Conservation (phyloP, 352 stramenopile species). For the Phytophthora melonis region DNA sequence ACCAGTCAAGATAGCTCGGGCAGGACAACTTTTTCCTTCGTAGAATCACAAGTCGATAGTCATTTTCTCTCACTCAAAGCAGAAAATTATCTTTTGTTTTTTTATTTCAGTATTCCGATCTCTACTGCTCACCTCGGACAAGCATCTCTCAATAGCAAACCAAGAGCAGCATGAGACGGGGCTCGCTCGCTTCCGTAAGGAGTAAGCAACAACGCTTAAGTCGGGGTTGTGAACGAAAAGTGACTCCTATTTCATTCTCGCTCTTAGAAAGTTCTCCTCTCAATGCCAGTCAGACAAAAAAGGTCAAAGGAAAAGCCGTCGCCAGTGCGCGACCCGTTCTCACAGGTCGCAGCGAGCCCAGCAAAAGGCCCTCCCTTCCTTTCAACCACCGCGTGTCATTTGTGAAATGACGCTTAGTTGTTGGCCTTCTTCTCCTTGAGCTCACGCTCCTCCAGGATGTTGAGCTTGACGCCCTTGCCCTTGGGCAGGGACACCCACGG, state of each 20-base stretch:
- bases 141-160: not conserved
- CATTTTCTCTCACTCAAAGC: not conserved
- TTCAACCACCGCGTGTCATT: constrained; percentile 21
- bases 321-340: constrained; percentile 24
- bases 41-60: constrained; percentile 8
- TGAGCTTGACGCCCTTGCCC: constrained; percentile 99
- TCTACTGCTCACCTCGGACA: not conserved
- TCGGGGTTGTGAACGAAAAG: constrained; percentile 28
- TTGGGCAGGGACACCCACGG: constrained; percentile 97
- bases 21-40: constrained; percentile 58
- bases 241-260: constrained; percentile 45
- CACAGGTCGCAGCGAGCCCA: constrained; percentile 29
- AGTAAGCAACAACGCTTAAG: not conserved
- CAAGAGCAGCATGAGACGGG: too few species aligned
- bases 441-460: constrained; percentile 96
- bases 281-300: constrained; percentile 28
- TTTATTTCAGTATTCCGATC: too few species aligned
- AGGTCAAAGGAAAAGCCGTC: not conserved
- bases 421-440: constrained; percentile 81
- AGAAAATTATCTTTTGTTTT: not conserved
- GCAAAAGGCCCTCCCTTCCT: constrained; percentile 1
- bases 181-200: too few species aligned
- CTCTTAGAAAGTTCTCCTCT: constrained; percentile 48
- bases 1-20: constrained; percentile 50
- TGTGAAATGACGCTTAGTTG: constrained; percentile 52